Conservation (phyloP, 345 rosid genomes). For the Rhodomyrtus tomentosa region DNA sequence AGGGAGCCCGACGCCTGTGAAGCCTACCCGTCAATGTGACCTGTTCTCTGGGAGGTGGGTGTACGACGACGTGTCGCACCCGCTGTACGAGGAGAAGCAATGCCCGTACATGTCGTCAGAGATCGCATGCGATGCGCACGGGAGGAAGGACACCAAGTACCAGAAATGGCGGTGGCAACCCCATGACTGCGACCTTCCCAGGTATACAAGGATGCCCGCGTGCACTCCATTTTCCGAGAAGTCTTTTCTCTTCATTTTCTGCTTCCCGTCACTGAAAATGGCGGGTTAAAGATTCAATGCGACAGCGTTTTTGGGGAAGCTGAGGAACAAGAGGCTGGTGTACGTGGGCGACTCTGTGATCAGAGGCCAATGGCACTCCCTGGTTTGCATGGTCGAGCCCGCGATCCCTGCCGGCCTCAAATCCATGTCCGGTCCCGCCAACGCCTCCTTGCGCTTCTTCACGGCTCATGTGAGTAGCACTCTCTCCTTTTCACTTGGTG, state of each 20-base stretch:
- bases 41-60: conserved; percentile 74
- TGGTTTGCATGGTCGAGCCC: conserved; percentile 65
- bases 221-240: background rate
- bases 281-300: conserved; percentile 46
- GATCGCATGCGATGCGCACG: conserved; percentile 65
- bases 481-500: too few species aligned
- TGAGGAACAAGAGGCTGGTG: conserved; percentile 79
- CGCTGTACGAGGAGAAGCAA: conserved; percentile 54
- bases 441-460: conserved; percentile 50
- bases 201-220: conserved; percentile 12
- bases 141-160: conserved; percentile 52
- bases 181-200: conserved; percentile 59
- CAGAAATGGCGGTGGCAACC: conserved; percentile 88
- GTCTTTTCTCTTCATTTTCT: background rate
- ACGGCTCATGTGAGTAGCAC: background rate
- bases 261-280: background rate
- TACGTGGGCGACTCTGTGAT: conserved; percentile 85
- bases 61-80: conserved; percentile 43
- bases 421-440: conserved; percentile 40
- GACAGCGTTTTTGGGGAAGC: conserved; percentile 47
- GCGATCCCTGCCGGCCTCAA: conserved; percentile 31
- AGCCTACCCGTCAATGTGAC: conserved; percentile 21
- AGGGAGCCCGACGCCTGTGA: background rate
- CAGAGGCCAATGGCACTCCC: conserved; percentile 82
- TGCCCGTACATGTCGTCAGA: conserved; percentile 68